phyloP scores from a whole-genome alignment of 352 stramenopile genomes.

The Phytophthora chlamydospora region DNA sequence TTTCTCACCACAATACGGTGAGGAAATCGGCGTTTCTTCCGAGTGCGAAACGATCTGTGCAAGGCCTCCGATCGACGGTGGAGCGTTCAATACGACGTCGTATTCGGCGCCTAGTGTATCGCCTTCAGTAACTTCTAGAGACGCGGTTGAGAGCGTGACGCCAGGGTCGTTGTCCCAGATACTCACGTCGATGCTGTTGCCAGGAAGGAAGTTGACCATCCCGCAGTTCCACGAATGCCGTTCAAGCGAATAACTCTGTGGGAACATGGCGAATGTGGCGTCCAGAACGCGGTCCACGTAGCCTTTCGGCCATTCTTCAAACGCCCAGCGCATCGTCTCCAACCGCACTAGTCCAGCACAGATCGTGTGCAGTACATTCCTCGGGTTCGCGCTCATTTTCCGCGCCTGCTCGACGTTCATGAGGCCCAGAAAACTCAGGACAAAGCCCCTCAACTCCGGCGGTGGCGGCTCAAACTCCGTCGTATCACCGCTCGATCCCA shows the following conservation, averaged over 20 bases:
- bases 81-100: constrained; percentile 70
- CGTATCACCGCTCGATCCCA: not conserved
- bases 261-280: constrained; percentile 59
- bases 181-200: constrained; percentile 55
- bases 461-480: constrained; percentile 42
- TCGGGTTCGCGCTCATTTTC: constrained; percentile 44
- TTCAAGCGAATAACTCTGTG: constrained; percentile 36
- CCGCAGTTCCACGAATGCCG: constrained; percentile 78
- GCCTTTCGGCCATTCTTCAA: constrained; percentile 58
- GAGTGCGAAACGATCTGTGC: constrained; percentile 8
- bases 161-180: constrained; percentile 85
- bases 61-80: constrained; percentile 34
- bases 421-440: constrained; percentile 68
- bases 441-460: constrained; percentile 57
- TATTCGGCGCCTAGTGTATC: constrained; percentile 34
- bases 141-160: constrained; percentile 56
- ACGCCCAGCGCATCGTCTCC: constrained; percentile 64
- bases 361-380: constrained; percentile 47
- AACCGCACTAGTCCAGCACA: constrained; percentile 63
- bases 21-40: constrained; percentile 10
- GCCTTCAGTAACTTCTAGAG: constrained; percentile 47
- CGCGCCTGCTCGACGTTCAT: constrained; percentile 62
- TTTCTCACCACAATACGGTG: constrained; percentile 36
- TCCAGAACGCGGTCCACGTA: constrained; percentile 54
- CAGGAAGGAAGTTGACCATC: constrained; percentile 45